Evolutionary conservation across 768 basidiomycete genomes (phyloP), one percentile per base, ranked within the genome.

Genomic region (Obba rivulosa): DNA sequence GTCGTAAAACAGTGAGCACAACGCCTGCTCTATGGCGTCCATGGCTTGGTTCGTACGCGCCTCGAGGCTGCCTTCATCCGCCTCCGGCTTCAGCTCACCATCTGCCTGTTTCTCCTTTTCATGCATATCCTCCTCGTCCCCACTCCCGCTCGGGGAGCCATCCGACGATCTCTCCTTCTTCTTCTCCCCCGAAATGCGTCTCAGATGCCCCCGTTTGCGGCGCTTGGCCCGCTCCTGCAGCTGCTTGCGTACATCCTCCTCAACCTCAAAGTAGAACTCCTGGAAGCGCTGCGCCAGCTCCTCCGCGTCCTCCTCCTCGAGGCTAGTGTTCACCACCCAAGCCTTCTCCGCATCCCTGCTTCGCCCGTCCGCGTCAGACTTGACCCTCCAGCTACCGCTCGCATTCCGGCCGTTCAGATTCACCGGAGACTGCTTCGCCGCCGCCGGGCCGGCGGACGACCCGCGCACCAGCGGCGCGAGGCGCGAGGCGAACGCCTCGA

Each of bases 1-100:
- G 63, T 97, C 94, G 62, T 96, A 97, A 55, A 95, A 86, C 10
- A 87, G 56, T 3, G 73, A 71, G 44, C 84, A 87, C 11, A 96
- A 61, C 2, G 81, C 69, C 5, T 76, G 71, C 63, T 98, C 95
- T 7, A 94, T 79, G 7, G 69, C 67, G 36, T 92, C 90, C 54
- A 93, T 72, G 18, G 85, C 70, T 25, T 78, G 76, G 21, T 74
- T 74, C 42, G 85, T 74, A 50, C 66, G 72, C 2, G 65, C 66
- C 45, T 84, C 74, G 48, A 66, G 74, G 1, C 65, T 67, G 9
- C 55, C 56, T 38, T 59, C 58, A 34, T 62, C 68, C 40, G 57
- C 66, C 53, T 58, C 68, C 45, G 52, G 63, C 17, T 66, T 66
- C 20, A 61, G 64, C 24, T 65, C 64, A 42, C 62, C 55, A 45